These are phyloP conservation scores for Diaporthe eres DNA, from an alignment of 2,329 filamentous ascomycete species.

Conservation along the genomic window DNA sequence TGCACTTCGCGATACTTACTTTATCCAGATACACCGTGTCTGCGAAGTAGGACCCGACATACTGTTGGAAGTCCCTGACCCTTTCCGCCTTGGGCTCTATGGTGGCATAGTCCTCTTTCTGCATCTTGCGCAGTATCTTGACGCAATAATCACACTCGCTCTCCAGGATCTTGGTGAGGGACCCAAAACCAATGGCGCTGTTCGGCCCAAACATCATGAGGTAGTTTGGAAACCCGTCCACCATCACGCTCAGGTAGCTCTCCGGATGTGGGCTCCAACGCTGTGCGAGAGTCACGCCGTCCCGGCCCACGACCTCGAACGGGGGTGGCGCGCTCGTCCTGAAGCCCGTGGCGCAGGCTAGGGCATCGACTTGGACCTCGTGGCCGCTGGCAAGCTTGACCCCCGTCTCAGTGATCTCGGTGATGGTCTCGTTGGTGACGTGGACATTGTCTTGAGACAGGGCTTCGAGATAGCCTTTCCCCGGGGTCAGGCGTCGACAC, in stretches of 20 bases:
- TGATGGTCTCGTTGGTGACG: conserved; percentile 54
- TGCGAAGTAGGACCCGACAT: conserved; percentile 63
- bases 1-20: not conserved
- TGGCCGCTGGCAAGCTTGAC: conserved; percentile 48
- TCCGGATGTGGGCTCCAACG: conserved; percentile 57
- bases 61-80: conserved; percentile 62
- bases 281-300: conserved; percentile 52
- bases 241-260: conserved; percentile 61
- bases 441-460: conserved; percentile 58
- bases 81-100: conserved; percentile 60
- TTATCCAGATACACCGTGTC: conserved; percentile 62
- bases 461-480: conserved; percentile 61
- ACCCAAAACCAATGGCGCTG: conserved; percentile 61
- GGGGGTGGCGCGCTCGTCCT: conserved; percentile 54
- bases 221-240: conserved; percentile 64
- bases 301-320: conserved; percentile 58
- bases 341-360: conserved; percentile 65
- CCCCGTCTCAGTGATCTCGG: conserved; percentile 53
- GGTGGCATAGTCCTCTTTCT: conserved; percentile 60
- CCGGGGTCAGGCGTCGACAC: conserved; percentile 62
- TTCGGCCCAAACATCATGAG: conserved; percentile 66
- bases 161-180: conserved; percentile 62
- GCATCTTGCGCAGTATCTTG: conserved; percentile 61
- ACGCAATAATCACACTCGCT: conserved; percentile 63
- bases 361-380: conserved; percentile 57